Evolutionary conservation across 176 grass and related monocot species (phyloP).

Genomic region (Carex parvula): DNA sequence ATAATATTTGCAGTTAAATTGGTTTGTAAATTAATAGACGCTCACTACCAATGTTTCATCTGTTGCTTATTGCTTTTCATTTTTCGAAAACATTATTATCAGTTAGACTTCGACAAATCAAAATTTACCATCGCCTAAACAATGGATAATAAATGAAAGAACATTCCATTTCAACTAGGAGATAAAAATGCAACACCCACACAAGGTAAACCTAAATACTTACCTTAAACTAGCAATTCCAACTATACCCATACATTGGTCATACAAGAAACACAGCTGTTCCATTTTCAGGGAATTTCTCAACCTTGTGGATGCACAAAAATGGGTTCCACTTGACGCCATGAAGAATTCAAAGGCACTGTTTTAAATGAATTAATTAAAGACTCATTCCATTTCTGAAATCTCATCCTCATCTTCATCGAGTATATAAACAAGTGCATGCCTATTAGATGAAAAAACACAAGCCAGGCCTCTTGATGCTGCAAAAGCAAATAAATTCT

Average conservation of each 20-base stretch:
- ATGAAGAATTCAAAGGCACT: background rate
- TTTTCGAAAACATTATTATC: background rate
- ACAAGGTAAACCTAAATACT: background rate
- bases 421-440: conserved; percentile 91
- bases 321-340: background rate
- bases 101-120: background rate
- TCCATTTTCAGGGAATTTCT: background rate
- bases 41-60: no score
- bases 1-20: no score
- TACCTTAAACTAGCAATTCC: background rate
- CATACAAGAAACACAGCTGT: background rate
- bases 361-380: background rate
- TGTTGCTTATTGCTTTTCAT: no score
- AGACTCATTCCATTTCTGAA: conserved; percentile 68
- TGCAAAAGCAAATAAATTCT: conserved; percentile 33
- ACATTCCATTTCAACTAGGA: no score
- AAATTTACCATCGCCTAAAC: background rate
- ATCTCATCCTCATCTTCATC: conserved; percentile 69
- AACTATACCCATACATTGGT: background rate
- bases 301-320: background rate
- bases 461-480: conserved; percentile 85
- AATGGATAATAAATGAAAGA: background rate
- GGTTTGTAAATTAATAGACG: no score
- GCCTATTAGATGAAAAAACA: conserved; percentile 61
- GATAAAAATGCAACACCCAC: background rate